Percentiles rank a stretch among this genome's conserved stretches.
These are phyloP conservation scores for Vigna trinervia DNA, from an alignment of 306 rosid species.

Conservation along the genomic window DNA sequence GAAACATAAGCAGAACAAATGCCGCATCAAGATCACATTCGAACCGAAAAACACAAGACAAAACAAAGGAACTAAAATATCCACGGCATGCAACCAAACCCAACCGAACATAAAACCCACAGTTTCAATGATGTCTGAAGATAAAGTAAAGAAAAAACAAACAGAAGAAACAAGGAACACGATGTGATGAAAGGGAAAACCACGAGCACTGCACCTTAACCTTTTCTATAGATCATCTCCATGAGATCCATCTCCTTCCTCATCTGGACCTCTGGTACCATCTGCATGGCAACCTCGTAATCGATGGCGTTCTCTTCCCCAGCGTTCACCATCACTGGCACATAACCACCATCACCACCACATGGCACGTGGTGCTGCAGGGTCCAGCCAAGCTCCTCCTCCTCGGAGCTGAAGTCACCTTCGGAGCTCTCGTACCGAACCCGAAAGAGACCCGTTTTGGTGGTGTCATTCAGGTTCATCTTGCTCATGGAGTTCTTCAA, in stretches of 20 bases:
- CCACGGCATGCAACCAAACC: not conserved
- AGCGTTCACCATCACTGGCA: not conserved
- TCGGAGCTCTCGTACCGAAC: constrained; percentile 27
- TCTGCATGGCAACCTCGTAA: constrained; percentile 41
- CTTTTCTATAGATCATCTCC: constrained; percentile 33
- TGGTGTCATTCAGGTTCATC: not conserved
- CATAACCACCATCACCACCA: not conserved
- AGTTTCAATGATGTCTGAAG: not conserved
- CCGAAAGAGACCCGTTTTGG: too few relatives aligned
- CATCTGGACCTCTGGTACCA: constrained; percentile 34
- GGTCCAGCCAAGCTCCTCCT: not conserved
- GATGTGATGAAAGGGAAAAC: not conserved
- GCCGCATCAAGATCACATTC: not conserved
- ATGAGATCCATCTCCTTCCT: constrained; percentile 39
- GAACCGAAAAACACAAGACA: not conserved
- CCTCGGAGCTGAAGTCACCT: not conserved
- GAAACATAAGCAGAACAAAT: not conserved
- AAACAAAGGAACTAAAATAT: not conserved
- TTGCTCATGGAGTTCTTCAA: not conserved
- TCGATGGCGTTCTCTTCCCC: constrained; percentile 16
- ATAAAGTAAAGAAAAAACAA: not conserved
- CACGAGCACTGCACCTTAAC: not conserved
- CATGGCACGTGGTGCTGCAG: not conserved
- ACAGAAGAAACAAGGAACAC: not conserved
- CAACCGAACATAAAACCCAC: not conserved